Conservation (phyloP, 352 stramenopile genomes). For the Halophytophthora batemanensis region DNA sequence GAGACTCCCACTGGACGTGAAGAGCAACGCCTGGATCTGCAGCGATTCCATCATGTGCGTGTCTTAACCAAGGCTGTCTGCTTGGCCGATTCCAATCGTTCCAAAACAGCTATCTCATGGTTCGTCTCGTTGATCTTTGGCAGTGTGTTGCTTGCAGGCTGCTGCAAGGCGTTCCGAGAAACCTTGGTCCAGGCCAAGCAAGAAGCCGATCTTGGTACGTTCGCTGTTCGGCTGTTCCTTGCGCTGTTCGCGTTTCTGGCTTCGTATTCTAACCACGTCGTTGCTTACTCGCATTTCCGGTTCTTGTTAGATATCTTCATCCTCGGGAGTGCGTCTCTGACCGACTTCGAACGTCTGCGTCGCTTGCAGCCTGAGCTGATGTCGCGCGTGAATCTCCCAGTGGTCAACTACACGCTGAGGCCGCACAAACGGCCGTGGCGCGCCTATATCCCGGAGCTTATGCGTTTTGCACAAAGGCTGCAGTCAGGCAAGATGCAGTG, state of each 20-base stretch:
- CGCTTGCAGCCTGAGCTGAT: slow-evolving; percentile 39
- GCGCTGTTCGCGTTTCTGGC: background rate
- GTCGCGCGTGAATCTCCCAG: slow-evolving; percentile 48
- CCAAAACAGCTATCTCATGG: background rate
- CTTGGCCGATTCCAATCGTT: too few relatives aligned
- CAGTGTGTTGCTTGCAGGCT: slow-evolving; percentile 64
- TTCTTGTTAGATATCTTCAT: slow-evolving; percentile 57
- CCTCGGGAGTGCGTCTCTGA: slow-evolving; percentile 68
- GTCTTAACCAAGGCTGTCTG: background rate
- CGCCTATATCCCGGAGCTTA: slow-evolving; percentile 43
- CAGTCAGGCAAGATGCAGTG: slow-evolving; percentile 56
- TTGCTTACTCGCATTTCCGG: slow-evolving; percentile 3
- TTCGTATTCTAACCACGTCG: too few relatives aligned
- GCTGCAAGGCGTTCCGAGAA: slow-evolving; percentile 46
- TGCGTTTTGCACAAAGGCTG: slow-evolving; percentile 49
- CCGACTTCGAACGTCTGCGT: slow-evolving; percentile 62
- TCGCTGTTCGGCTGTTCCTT: background rate
- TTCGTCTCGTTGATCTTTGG: background rate
- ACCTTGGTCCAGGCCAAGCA: slow-evolving; percentile 43
- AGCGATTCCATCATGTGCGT: slow-evolving; percentile 72
- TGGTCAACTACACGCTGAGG: slow-evolving; percentile 59
- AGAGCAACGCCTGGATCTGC: slow-evolving; percentile 69
- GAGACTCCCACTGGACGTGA: slow-evolving; percentile 45
- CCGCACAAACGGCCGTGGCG: slow-evolving; percentile 47
- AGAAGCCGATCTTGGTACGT: slow-evolving; percentile 47